phyloP scores from a whole-genome alignment of 2,329 filamentous ascomycete species.

The Phoma sp. region DNA sequence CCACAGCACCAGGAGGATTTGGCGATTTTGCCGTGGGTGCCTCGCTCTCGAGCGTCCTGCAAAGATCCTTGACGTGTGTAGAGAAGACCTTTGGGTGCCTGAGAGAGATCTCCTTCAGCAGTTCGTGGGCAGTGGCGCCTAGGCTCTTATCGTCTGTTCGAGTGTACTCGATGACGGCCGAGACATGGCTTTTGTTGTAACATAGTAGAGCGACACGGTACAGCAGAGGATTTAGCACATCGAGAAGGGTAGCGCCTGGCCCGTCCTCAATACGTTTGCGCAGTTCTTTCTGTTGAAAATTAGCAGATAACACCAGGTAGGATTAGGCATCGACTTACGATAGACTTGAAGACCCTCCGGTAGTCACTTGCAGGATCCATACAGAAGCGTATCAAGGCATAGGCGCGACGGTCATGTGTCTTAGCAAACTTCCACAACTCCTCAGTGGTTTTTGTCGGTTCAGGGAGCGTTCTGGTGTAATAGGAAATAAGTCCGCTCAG shows the following conservation, averaged over 20 bases:
- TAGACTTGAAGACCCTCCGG: slow-evolving; percentile 85
- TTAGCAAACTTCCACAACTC: slow-evolving; percentile 93
- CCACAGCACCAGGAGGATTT: slow-evolving; percentile 79
- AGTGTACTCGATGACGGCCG: slow-evolving; percentile 86
- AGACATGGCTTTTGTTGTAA: slow-evolving; percentile 93
- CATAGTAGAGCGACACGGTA: slow-evolving; percentile 85
- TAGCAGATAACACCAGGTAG: slow-evolving; percentile 4
- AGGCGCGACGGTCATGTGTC: slow-evolving; percentile 85
- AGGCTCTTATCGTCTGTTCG: slow-evolving; percentile 82
- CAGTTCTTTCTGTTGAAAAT: slow-evolving; percentile 70
- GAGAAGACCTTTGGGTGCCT: slow-evolving; percentile 90
- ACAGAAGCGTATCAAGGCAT: slow-evolving; percentile 86
- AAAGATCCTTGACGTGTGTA: slow-evolving; percentile 89
- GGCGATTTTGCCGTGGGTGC: slow-evolving; percentile 72
- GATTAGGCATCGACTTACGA: slow-evolving; percentile 51
- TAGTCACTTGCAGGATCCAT: slow-evolving; percentile 89
- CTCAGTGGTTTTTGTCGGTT: slow-evolving; percentile 72
- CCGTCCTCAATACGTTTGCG: slow-evolving; percentile 79
- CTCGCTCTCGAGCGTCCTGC: slow-evolving; percentile 82
- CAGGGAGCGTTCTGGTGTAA: slow-evolving; percentile 77
- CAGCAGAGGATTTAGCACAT: slow-evolving; percentile 81
- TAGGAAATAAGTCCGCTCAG: slow-evolving; percentile 77
- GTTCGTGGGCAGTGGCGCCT: slow-evolving; percentile 80
- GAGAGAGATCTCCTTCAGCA: slow-evolving; percentile 90
- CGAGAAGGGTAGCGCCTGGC: slow-evolving; percentile 69